Percentiles rank a stretch among this genome's conserved stretches.
phyloP scores from a whole-genome alignment of 177 flowering plant species.

The Vitis hybrid region DNA sequence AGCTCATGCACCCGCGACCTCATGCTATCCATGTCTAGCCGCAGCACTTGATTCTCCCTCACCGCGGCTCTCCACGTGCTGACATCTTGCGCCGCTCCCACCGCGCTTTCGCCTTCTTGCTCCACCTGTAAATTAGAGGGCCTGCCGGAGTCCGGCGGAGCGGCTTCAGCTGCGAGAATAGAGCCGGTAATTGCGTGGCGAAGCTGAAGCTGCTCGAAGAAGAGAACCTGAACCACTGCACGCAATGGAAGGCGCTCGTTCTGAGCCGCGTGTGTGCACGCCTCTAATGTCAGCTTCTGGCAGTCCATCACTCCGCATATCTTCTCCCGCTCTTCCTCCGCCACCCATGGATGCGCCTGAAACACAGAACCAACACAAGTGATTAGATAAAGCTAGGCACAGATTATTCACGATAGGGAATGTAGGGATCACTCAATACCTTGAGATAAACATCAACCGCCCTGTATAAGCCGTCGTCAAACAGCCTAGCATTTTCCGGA shows the following conservation, averaged over 20 bases:
- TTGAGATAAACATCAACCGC: conserved; percentile 95
- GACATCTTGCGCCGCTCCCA: neutral
- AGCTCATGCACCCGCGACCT: conserved; percentile 83
- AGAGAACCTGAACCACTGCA: conserved; percentile 87
- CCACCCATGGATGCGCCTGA: conserved; percentile 85
- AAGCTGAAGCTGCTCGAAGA: conserved; percentile 97
- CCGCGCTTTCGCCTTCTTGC: conserved; percentile 8
- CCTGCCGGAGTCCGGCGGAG: conserved; percentile 32
- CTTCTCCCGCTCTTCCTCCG: conserved; percentile 86
- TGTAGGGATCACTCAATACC: conserved; percentile 30
- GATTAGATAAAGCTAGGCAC: neutral
- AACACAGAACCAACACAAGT: neutral
- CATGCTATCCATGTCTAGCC: conserved; percentile 94
- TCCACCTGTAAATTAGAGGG: conserved; percentile 22
- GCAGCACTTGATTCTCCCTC: conserved; percentile 89
- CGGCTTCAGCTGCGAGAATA: conserved; percentile 44
- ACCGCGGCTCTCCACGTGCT: conserved; percentile 58
- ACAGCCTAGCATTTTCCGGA: conserved; percentile 75
- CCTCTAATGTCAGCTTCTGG: conserved; percentile 92
- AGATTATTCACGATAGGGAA: neutral
- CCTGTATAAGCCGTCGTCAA: conserved; percentile 89
- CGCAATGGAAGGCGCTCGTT: conserved; percentile 94
- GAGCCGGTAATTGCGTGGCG: conserved; percentile 87
- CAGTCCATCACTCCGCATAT: conserved; percentile 76
- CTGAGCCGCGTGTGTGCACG: conserved; percentile 99